phyloP scores from a whole-genome alignment of 768 basidiomycete species.

The Pleurotus salmoneostramineus region DNA sequence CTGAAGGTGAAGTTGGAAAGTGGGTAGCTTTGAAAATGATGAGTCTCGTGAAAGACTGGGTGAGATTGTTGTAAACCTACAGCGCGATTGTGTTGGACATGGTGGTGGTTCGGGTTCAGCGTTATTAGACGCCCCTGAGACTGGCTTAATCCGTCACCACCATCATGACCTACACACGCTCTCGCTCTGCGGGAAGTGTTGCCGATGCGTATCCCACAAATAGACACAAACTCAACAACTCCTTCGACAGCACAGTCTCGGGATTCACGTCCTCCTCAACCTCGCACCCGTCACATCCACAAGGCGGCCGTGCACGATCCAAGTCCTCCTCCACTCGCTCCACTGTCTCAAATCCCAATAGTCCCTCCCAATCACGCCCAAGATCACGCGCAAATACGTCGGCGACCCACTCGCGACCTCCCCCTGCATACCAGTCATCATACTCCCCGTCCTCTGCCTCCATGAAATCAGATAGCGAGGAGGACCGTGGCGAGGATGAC shows the following conservation, averaged over 20 bases:
- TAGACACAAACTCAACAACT: not conserved
- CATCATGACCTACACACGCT: not conserved
- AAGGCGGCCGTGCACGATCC: not conserved
- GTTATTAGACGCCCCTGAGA: not conserved
- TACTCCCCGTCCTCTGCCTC: not conserved
- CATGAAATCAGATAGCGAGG: conserved; percentile 28
- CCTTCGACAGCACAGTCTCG: not conserved
- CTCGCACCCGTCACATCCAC: not conserved
- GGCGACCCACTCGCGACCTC: conserved; percentile 1
- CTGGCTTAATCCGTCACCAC: not conserved
- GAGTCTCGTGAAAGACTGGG: not conserved
- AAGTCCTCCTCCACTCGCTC: conserved; percentile 1
- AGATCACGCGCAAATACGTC: conserved; percentile 9
- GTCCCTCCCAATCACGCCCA: conserved; percentile 9
- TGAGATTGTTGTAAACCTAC: conserved; percentile 21
- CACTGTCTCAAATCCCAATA: conserved; percentile 17
- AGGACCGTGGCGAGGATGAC: conserved; percentile 17
- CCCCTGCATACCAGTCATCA: not conserved
- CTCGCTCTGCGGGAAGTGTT: not conserved
- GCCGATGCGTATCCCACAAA: not conserved
- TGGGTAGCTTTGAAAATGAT: conserved; percentile 50
- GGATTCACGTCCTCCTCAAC: not conserved
- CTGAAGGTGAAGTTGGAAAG: conserved; percentile 93
- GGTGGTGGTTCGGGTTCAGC: conserved; percentile 12
- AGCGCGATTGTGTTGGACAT: conserved; percentile 55